phyloP scores from a whole-genome alignment of 331 rosid species.

The Pyracantha coccinea region DNA sequence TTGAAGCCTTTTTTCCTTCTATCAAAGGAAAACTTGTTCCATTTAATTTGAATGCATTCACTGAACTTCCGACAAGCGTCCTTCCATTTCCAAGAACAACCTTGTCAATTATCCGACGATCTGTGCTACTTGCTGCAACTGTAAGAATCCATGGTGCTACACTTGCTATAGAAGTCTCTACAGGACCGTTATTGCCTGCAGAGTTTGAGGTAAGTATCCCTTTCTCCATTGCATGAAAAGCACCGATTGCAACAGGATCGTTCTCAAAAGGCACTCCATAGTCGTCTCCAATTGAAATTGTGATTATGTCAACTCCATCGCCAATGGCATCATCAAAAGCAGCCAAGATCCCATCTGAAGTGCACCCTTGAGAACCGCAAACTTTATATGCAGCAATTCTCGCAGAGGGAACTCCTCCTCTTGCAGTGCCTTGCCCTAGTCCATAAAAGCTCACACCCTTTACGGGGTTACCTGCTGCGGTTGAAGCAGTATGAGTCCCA shows the following conservation, averaged over 20 bases:
- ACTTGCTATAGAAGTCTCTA: not conserved
- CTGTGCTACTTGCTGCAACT: slow-evolving; percentile 23
- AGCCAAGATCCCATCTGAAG: not conserved
- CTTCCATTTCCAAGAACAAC: slow-evolving; percentile 22
- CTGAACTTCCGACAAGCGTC: not conserved
- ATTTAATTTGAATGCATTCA: slow-evolving; percentile 5
- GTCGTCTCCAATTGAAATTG: not conserved
- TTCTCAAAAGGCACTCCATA: rapidly evolving
- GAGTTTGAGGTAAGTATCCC: slow-evolving; percentile 23
- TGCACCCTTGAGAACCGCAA: not conserved
- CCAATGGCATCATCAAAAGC: slow-evolving; percentile 27
- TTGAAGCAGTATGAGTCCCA: slow-evolving; percentile 30
- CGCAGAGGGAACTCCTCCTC: slow-evolving; percentile 16
- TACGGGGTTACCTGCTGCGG: slow-evolving; percentile 20
- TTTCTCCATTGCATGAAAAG: slow-evolving; percentile 21
- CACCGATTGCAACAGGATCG: slow-evolving; percentile 13
- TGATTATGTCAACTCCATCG: slow-evolving; percentile 19
- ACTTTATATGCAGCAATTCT: not conserved
- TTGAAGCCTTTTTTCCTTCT: not conserved
- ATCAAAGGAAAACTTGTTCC: slow-evolving; percentile 11
- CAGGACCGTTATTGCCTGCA: slow-evolving; percentile 22
- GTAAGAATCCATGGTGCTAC: slow-evolving; percentile 22
- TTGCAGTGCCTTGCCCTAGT: slow-evolving; percentile 14
- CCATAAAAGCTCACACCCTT: slow-evolving; percentile 2
- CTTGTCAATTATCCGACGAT: slow-evolving; percentile 13